These are phyloP conservation scores for Globisporangium orthogonon DNA, from an alignment of 352 stramenopile species.

Conservation along the genomic window DNA sequence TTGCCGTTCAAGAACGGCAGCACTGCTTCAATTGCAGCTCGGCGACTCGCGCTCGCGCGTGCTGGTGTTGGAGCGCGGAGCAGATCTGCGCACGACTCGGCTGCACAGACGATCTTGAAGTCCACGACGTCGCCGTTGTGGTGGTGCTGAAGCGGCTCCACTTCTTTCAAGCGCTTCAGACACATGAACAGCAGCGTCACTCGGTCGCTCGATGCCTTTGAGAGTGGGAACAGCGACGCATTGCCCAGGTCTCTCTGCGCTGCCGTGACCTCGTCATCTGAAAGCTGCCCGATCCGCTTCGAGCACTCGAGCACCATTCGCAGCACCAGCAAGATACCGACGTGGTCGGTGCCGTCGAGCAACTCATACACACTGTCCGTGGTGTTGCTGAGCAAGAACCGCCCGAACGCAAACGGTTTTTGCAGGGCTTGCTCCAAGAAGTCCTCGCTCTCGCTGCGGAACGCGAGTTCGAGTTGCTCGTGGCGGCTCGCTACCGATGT, in stretches of 20 bases:
- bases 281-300: slow-evolving; percentile 27
- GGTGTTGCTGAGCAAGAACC: slow-evolving; percentile 37
- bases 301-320: slow-evolving; percentile 75
- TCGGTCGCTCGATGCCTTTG: slow-evolving; percentile 44
- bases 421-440: slow-evolving; percentile 65
- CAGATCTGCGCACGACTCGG: slow-evolving; percentile 26
- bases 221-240: slow-evolving; percentile 34
- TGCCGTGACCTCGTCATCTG: neutral
- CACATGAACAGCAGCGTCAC: slow-evolving; percentile 74
- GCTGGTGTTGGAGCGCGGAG: neutral
- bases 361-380: slow-evolving; percentile 41
- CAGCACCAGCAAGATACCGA: slow-evolving; percentile 59
- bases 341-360: slow-evolving; percentile 57
- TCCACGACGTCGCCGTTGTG: slow-evolving; percentile 15
- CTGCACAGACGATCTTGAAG: slow-evolving; percentile 55
- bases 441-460: slow-evolving; percentile 41
- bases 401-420: slow-evolving; percentile 37
- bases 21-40: slow-evolving; percentile 35
- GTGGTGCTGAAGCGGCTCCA: slow-evolving; percentile 9
- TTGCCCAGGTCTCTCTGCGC: neutral
- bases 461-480: slow-evolving; percentile 63
- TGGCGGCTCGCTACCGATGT: slow-evolving; percentile 20
- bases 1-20: slow-evolving; percentile 45
- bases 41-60: slow-evolving; percentile 5
- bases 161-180: slow-evolving; percentile 65